These are phyloP conservation scores for Telfairia occidentalis DNA, from an alignment of 331 rosid species.

Conservation along the genomic window DNA sequence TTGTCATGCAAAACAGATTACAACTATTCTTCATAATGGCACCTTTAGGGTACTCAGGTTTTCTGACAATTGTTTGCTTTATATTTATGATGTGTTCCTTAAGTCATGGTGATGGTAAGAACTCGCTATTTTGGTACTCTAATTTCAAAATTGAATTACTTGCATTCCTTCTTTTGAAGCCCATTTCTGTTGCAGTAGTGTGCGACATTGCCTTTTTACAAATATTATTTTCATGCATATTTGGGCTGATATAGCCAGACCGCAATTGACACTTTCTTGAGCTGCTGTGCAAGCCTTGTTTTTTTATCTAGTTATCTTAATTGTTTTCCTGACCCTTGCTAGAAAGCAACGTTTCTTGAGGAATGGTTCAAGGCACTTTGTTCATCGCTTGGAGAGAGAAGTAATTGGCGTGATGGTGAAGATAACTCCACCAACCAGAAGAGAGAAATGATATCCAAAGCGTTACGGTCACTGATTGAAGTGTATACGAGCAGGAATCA, in stretches of 20 bases:
- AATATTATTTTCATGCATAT: background rate
- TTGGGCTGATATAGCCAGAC: background rate
- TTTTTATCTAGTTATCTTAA: background rate
- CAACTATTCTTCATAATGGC: background rate
- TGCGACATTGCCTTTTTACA: background rate
- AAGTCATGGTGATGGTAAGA: background rate
- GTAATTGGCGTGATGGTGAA: constrained; percentile 27
- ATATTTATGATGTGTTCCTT: background rate
- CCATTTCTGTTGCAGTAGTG: background rate
- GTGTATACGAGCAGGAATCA: constrained; percentile 45
- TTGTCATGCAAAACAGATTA: background rate
- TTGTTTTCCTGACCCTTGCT: constrained; percentile 6
- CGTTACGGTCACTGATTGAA: constrained; percentile 48
- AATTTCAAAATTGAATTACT: background rate
- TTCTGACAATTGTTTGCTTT: background rate
- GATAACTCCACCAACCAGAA: constrained; percentile 34
- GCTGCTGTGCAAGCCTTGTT: background rate
- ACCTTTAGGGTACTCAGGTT: background rate
- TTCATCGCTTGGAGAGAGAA: constrained; percentile 31
- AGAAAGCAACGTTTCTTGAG: constrained; percentile 72
- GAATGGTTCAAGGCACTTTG: constrained; percentile 63
- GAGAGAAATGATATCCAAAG: constrained; percentile 53
- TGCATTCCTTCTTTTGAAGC: background rate
- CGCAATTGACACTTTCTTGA: background rate
- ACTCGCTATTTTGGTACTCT: background rate